Evolutionary conservation across 2,329 filamentous ascomycete genomes (phyloP), one percentile per base, ranked within the genome.

Genomic region (Colletotrichum sp.): DNA sequence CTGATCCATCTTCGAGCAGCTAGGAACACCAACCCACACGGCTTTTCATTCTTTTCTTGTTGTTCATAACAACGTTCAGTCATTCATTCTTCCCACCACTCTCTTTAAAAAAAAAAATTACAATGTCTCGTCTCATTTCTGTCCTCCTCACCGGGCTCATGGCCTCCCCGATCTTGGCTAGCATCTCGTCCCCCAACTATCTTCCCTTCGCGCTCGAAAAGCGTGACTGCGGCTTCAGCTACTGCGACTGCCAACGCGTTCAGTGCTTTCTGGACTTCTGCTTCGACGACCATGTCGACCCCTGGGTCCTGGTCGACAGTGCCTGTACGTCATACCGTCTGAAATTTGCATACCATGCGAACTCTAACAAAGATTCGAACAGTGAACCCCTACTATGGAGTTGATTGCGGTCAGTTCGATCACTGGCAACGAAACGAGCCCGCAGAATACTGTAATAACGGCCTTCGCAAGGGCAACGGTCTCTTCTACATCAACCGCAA

Each of bases 401-500:
- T 32, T 8, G 70, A 71, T 52, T 71, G 70, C 52, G 70, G 70
- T 32, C 70, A 71, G 26, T 71, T 38, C 21, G 62, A 71, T 1
- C 15, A n/a, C 26, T 71, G 70, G 70, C 15, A 58, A 13, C 70
- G 52, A 1, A 43, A 67, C 16, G 70, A 71, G 6, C 70, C 70
- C 10, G 48, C 70, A 2, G 62, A 66, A 3, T 61, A n/a, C 6
- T 71, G 70, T 52, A 67, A 71, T 26, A 34, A 67, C 52, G 70
- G 70, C 8, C 32, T 67, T 13, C 70, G 70, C 18, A 67, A 34
- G 70, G 70, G 48, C 2, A 26, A 60, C 13, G 70, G 13, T 6
- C 32, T 34, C 24, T 71, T 71, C 62, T 52, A 60, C 26, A 67
- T 71, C 34, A 71, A 71, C 26, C 70, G 70, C 70, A 60, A 60